Conservation (phyloP, 129 eudicot species). For the Pseudognaphalium luteoalbum region DNA sequence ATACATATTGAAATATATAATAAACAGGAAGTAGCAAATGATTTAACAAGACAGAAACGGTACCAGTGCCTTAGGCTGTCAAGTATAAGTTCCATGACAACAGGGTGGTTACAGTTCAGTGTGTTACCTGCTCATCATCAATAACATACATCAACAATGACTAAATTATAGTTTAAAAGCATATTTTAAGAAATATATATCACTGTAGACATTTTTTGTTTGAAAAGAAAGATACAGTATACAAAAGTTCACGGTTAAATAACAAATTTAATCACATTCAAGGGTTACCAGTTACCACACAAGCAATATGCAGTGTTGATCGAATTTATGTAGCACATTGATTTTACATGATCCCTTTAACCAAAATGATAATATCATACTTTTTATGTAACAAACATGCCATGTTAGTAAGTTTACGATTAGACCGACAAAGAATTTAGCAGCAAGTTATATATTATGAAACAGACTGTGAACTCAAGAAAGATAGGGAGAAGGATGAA, state of each 20-base stretch:
- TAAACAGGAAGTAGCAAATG: constrained; percentile 11
- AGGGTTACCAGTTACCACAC: background rate
- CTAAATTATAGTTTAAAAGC: background rate
- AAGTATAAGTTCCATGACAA: constrained; percentile 96
- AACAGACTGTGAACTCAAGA: constrained; percentile 9
- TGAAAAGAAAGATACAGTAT: background rate
- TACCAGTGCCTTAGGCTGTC: constrained; percentile 99
- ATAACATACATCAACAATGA: background rate
- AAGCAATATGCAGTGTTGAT: background rate
- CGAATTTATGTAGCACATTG: background rate
- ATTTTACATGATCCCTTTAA: no score
- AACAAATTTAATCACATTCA: background rate
- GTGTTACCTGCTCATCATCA: constrained; percentile 68
- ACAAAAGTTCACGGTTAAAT: constrained; percentile 2
- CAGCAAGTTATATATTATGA: background rate
- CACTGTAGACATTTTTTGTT: background rate
- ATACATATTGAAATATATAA: background rate
- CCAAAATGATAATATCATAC: background rate
- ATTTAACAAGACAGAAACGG: constrained; percentile 10
- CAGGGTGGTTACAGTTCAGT: constrained; percentile 95
- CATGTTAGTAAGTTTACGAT: background rate
- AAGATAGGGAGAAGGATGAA: constrained; percentile 10
- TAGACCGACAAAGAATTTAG: background rate
- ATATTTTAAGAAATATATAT: background rate
- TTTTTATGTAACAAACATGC: background rate